Conservation (phyloP, 2,329 filamentous ascomycete genomes). For the Fusarium mexicanum region DNA sequence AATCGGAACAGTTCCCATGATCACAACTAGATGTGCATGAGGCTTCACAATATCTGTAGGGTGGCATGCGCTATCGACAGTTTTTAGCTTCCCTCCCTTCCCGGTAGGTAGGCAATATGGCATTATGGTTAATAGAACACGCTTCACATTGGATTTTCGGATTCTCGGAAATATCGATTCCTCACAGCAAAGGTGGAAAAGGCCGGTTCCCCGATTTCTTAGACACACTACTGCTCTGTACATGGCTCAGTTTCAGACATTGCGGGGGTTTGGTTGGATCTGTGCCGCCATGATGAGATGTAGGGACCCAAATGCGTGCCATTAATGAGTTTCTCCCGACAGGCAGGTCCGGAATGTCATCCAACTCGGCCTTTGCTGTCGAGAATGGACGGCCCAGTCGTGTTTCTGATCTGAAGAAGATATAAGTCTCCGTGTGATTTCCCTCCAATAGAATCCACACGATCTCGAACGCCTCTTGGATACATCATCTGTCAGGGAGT, state of each 20-base stretch:
- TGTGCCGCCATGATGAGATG: slow-evolving; percentile 10
- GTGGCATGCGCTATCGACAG: slow-evolving; percentile 10
- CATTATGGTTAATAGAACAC: not conserved
- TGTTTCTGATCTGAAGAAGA: not conserved
- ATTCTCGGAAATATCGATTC: slow-evolving; percentile 9
- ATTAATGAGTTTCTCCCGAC: slow-evolving; percentile 7
- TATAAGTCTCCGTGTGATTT: not conserved
- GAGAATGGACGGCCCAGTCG: not conserved
- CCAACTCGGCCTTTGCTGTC: slow-evolving; percentile 1
- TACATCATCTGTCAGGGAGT: not conserved
- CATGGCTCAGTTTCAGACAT: slow-evolving; percentile 33
- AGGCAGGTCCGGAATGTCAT: slow-evolving; percentile 8
- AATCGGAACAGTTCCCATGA: slow-evolving; percentile 41
- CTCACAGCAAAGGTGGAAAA: slow-evolving; percentile 1
- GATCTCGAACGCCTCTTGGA: not conserved
- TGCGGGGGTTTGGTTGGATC: slow-evolving; percentile 24
- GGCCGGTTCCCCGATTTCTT: slow-evolving; percentile 1
- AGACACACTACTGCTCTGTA: not conserved
- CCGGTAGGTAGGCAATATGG: not conserved
- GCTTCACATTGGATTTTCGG: slow-evolving; percentile 1
- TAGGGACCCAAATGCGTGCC: slow-evolving; percentile 20
- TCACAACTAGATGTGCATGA: slow-evolving; percentile 21
- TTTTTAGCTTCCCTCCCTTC: not conserved
- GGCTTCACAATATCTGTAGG: slow-evolving; percentile 20
- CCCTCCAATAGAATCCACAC: not conserved